phyloP scores from a whole-genome alignment of 192 early-diverging fungal genomes.

The Rhizoclosmatium sp. region DNA sequence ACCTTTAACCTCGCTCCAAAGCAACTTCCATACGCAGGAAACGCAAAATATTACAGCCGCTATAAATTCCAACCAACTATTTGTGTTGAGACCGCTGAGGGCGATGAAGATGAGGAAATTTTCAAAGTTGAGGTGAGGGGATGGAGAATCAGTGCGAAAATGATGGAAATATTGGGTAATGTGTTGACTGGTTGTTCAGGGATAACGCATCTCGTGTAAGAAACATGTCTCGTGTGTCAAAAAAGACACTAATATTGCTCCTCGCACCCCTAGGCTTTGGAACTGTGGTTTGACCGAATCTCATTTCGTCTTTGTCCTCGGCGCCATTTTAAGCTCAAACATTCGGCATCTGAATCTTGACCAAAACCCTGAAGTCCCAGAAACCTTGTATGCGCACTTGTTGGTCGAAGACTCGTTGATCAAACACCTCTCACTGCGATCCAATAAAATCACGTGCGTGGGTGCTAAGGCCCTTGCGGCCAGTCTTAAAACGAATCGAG shows the following conservation, averaged over 20 bases:
- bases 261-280: constrained; percentile 47
- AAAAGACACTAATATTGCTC: not conserved
- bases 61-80: constrained; percentile 56
- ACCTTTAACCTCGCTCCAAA: not conserved
- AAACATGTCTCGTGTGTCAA: not conserved
- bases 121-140: constrained; percentile 56
- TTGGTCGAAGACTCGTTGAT: constrained; percentile 52
- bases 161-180: constrained; percentile 40
- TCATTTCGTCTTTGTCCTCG: constrained; percentile 45
- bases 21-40: not conserved
- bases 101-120: constrained; percentile 55
- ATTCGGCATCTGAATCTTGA: constrained; percentile 51
- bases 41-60: constrained; percentile 45
- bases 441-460: constrained; percentile 51
- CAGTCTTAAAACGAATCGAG: constrained; percentile 50
- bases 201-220: constrained; percentile 49
- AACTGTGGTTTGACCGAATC: constrained; percentile 54
- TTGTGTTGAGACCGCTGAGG: constrained; percentile 26
- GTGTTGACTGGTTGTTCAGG: constrained; percentile 38
- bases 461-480: constrained; percentile 50
- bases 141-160: constrained; percentile 46
- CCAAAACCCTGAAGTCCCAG: constrained; percentile 58
- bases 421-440: constrained; percentile 46
- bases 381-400: constrained; percentile 43
- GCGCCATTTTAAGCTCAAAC: constrained; percentile 37